A percentile compares a stretch with the other conserved stretches of the same genome.
These are phyloP conservation scores for Hyparrhenia diplandra DNA, from an alignment of 176 grass and related monocot species.

Conservation along the genomic window DNA sequence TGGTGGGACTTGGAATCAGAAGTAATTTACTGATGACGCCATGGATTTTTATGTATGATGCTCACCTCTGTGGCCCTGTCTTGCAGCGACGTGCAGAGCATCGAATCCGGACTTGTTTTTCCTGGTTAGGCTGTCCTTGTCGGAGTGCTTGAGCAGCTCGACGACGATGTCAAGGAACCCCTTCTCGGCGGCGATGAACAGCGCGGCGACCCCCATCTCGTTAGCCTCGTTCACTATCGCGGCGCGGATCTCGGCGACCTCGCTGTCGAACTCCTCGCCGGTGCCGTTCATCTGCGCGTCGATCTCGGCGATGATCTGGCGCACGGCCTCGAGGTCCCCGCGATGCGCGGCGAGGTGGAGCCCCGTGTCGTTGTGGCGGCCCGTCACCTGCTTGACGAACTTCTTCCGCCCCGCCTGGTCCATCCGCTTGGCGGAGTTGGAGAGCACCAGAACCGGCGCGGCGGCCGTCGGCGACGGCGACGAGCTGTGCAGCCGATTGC, in stretches of 20 bases:
- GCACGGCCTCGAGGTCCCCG: constrained; percentile 77
- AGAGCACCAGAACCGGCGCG: constrained; percentile 73
- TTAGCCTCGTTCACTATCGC: constrained; percentile 92
- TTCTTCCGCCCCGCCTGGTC: constrained; percentile 87
- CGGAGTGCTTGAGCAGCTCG: constrained; percentile 88
- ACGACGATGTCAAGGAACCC: constrained; percentile 80
- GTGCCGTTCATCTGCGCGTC: constrained; percentile 85
- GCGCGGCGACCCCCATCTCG: constrained; percentile 67
- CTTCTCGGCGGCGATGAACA: constrained; percentile 77
- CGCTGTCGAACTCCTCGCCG: constrained; percentile 76
- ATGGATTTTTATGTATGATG: neutral
- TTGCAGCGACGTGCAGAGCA: constrained; percentile 70
- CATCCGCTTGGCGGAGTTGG: constrained; percentile 91
- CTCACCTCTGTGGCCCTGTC: constrained; percentile 91
- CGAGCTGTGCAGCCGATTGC: constrained; percentile 37
- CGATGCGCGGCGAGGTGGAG: constrained; percentile 94
- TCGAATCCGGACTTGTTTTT: constrained; percentile 88
- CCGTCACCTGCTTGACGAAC: constrained; percentile 97
- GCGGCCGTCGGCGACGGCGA: constrained; percentile 43
- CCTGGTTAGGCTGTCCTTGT: constrained; percentile 68
- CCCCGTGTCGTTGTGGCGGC: constrained; percentile 91
- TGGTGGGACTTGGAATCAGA: neutral
- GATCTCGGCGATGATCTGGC: constrained; percentile 73
- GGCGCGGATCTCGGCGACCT: constrained; percentile 80
- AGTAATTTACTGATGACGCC: neutral